Evolutionary conservation across 768 basidiomycete genomes (phyloP), one percentile per base, ranked within the genome.

Genomic region (Dentipellis fragilis): DNA sequence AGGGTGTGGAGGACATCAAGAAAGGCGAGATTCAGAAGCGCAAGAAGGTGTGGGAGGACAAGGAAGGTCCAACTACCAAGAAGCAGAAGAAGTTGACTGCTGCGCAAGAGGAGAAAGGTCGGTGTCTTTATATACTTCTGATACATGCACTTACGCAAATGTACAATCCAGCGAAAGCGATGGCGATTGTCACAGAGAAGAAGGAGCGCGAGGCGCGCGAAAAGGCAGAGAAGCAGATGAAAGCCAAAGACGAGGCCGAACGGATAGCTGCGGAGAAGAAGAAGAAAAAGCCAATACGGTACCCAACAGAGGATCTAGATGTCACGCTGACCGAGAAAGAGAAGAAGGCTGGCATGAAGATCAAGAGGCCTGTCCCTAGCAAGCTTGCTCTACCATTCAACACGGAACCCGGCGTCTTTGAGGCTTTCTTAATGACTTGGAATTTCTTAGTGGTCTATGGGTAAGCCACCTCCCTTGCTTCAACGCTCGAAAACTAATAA

Each of bases 391-490:
- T 92, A 52, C 87, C 91, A 4, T 90, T 91, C 66, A 82, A 84
- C 51, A 77, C 81, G 38, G 72, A 73, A 35, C 74, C 79, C 8
- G 76, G 74, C 10, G 72, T 77, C 11, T 95, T 96, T 59, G 94
- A 97, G 67, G 73, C 78, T 9, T 92, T 97, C 68, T 70, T 98
- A 34, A 86, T 90, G 85, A 74, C 83, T 9, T 99, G 94, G 94
- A 93, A 91, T 69, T 95, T 95, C 69, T 70, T 98, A 54, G 86
- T 90, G 53, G 86, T 93, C 52, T 94, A 94, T 69, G 92, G 93
- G 96, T 96, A 67, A 63, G 54, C 8, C 9, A 29, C 6, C 6
- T 6, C 6, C 29, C 29, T 12, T 21, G 55, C 36, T 49, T 17
- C 21, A 19, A 14, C 6, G 39, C 21, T 56, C 36, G 21, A 48